These are phyloP conservation scores for Zizania latifolia DNA, from an alignment of 176 grass and related monocot genomes.

Conservation along the genomic window DNA sequence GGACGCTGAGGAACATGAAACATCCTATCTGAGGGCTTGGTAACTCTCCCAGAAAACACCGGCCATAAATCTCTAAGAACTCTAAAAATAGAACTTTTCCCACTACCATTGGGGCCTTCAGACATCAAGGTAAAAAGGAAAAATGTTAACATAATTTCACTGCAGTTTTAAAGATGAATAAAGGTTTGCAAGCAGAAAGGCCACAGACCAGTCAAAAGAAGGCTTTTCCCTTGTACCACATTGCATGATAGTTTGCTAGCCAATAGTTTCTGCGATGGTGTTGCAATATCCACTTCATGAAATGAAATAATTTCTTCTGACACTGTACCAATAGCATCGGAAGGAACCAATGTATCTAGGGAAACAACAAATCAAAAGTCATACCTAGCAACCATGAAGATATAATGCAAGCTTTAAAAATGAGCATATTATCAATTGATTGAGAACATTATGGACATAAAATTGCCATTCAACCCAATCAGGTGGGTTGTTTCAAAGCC, in stretches of 20 bases:
- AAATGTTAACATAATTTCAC: slow-evolving; percentile 16
- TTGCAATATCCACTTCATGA: slow-evolving; percentile 78
- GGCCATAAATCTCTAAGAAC: slow-evolving; percentile 92
- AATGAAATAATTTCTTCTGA: slow-evolving; percentile 79
- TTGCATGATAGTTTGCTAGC: slow-evolving; percentile 72
- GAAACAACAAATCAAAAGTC: slow-evolving; percentile 37
- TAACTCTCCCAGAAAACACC: slow-evolving; percentile 67
- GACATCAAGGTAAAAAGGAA: slow-evolving; percentile 8
- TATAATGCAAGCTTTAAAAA: not conserved
- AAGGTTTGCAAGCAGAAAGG: slow-evolving; percentile 1
- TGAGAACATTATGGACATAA: not conserved
- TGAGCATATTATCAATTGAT: not conserved
- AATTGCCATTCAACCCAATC: not conserved
- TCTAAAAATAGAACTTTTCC: slow-evolving; percentile 97
- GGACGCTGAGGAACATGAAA: slow-evolving; percentile 97
- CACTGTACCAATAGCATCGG: slow-evolving; percentile 31
- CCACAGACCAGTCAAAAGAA: slow-evolving; percentile 78
- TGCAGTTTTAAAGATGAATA: slow-evolving; percentile 19
- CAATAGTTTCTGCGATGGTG: slow-evolving; percentile 79
- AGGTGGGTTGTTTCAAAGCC: not conserved
- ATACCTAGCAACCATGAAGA: not conserved
- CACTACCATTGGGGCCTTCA: slow-evolving; percentile 93
- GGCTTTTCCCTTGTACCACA: slow-evolving; percentile 67
- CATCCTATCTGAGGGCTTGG: slow-evolving; percentile 61
- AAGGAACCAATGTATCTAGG: slow-evolving; percentile 41